These are phyloP conservation scores for Theileria luwenshuni DNA, from an alignment of 169 alveolate genomes.

Conservation along the genomic window DNA sequence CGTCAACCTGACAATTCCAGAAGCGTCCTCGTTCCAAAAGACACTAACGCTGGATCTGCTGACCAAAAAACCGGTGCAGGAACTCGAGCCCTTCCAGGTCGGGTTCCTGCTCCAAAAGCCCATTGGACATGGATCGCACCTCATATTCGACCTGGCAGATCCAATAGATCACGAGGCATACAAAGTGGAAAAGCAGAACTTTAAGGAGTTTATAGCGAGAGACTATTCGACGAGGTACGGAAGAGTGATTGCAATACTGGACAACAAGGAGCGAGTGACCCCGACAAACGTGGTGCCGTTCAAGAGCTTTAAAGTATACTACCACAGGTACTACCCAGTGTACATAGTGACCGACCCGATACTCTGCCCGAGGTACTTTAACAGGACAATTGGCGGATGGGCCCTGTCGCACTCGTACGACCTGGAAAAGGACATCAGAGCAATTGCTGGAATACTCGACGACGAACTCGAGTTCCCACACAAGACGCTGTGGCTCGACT, in stretches of 20 bases:
- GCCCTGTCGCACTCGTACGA: neutral
- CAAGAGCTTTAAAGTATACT: neutral
- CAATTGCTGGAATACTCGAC: neutral
- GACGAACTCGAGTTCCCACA: neutral
- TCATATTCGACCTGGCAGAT: slow-evolving; percentile 6
- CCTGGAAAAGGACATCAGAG: neutral
- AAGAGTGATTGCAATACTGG: neutral
- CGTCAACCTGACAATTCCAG: neutral
- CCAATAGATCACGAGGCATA: neutral
- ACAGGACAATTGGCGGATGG: neutral
- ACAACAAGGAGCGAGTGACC: slow-evolving; percentile 1
- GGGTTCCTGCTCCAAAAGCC: neutral
- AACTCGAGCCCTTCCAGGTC: neutral
- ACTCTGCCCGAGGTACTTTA: neutral
- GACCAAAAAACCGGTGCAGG: neutral
- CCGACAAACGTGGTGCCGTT: slow-evolving; percentile 13
- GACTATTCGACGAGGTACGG: neutral
- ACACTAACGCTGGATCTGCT: neutral
- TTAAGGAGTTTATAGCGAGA: neutral
- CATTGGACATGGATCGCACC: neutral
- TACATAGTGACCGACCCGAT: neutral
- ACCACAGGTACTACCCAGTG: neutral
- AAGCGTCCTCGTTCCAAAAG: neutral
- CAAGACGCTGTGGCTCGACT: neutral
- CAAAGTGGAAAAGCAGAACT: neutral